phyloP scores from a whole-genome alignment of 108 stramenopile genomes.

The Aurantiochytrium sp. region DNA sequence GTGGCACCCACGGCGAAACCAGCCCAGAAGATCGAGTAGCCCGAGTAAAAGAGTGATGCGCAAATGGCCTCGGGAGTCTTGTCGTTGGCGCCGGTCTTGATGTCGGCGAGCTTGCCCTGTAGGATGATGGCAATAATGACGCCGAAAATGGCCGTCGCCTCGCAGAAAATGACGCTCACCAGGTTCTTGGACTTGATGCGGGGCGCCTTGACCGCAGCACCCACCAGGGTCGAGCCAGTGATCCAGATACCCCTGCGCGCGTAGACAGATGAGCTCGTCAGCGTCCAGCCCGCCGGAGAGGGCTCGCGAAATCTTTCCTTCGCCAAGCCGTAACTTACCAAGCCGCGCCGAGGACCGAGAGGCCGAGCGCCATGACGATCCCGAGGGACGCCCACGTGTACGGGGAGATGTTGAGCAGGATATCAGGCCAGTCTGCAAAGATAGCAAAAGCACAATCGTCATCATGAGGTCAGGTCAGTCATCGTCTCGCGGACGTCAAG shows the following conservation, averaged over 20 bases:
- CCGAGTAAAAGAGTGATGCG: conserved; percentile 73
- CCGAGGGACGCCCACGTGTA: conserved; percentile 94
- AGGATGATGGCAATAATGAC: conserved; percentile 99
- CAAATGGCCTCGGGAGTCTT: neutral
- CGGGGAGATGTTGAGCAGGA: conserved; percentile 94
- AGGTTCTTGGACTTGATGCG: conserved; percentile 96
- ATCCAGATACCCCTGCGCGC: conserved; percentile 84
- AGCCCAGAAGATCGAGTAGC: conserved; percentile 92
- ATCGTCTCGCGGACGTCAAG: too few relatives aligned
- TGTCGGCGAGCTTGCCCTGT: conserved; percentile 70
- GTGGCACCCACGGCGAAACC: conserved; percentile 93
- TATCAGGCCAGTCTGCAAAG: conserved; percentile 82
- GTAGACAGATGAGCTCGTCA: too few relatives aligned
- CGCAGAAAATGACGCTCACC: conserved; percentile 98
- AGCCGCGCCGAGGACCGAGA: conserved; percentile 91
- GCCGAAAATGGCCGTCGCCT: conserved; percentile 99
- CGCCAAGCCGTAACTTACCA: conserved; percentile 37
- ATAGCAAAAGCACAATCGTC: neutral
- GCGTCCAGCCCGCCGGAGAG: too few relatives aligned
- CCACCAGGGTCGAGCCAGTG: conserved; percentile 89
- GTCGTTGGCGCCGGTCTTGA: conserved; percentile 34
- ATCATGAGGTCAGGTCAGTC: too few relatives aligned
- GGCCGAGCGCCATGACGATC: conserved; percentile 88
- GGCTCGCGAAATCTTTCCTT: too few relatives aligned
- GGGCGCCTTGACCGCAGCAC: conserved; percentile 96